Percentiles rank a stretch among this genome's conserved stretches.
Conservation (phyloP, 2,329 filamentous ascomycete genomes). For the Fusarium pseudoanthophilum region DNA sequence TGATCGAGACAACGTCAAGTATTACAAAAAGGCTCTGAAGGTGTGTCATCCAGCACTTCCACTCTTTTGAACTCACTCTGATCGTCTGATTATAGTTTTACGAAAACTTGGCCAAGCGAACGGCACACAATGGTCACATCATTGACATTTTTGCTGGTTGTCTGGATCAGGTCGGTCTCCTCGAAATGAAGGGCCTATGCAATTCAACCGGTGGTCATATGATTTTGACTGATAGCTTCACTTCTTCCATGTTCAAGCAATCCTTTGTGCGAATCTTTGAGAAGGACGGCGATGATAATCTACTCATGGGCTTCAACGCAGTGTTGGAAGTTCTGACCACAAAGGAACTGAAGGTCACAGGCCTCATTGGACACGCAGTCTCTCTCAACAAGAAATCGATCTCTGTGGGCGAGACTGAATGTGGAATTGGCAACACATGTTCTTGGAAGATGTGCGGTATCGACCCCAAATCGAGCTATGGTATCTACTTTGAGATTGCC, state of each 20-base stretch:
- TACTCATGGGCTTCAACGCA: constrained; percentile 98
- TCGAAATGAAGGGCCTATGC: constrained; percentile 97
- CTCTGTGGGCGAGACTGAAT: constrained; percentile 97
- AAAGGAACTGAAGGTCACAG: constrained; percentile 98
- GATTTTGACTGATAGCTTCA: constrained; percentile 98
- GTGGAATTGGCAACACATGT: constrained; percentile 97
- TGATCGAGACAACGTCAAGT: constrained; percentile 98
- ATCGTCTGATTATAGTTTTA: constrained; percentile 74
- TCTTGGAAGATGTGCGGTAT: constrained; percentile 99
- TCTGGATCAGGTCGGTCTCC: constrained; percentile 93
- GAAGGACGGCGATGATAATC: constrained; percentile 93
- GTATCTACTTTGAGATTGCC: constrained; percentile 97
- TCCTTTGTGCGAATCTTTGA: constrained; percentile 98
- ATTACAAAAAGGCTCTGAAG: constrained; percentile 99
- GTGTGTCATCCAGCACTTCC: constrained; percentile 55
- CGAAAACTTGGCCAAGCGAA: constrained; percentile 90
- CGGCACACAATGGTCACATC: constrained; percentile 95
- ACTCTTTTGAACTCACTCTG: constrained; percentile 29
- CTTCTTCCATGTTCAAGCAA: constrained; percentile 99
- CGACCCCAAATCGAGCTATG: constrained; percentile 92
- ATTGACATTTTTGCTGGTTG: constrained; percentile 98
- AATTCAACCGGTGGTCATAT: constrained; percentile 98
- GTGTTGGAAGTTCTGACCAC: constrained; percentile 95
- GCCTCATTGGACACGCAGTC: constrained; percentile 94
- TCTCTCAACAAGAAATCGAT: constrained; percentile 98